phyloP scores from a whole-genome alignment of 306 rosid genomes.

The Castanea sativa region DNA sequence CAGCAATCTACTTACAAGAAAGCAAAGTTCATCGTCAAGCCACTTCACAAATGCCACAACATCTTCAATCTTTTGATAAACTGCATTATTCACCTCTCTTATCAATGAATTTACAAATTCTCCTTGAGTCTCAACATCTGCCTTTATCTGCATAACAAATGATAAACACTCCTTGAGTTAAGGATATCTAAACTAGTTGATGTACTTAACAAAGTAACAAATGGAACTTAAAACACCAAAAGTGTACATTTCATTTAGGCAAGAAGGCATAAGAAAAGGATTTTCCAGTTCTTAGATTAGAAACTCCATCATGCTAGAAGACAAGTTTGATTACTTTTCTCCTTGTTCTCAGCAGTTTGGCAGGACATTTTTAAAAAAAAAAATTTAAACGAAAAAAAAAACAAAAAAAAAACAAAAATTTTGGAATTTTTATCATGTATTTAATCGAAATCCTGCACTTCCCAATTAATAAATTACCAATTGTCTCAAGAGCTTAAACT shows the following conservation, averaged over 20 bases:
- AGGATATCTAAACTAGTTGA: slow-evolving; percentile 3
- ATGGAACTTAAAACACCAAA: background rate
- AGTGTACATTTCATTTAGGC: background rate
- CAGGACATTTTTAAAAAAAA: background rate
- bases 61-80: slow-evolving; percentile 78
- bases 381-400: no score
- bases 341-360: background rate
- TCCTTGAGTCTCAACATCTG: slow-evolving; percentile 94
- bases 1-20: slow-evolving; percentile 65
- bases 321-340: background rate
- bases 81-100: slow-evolving; percentile 87
- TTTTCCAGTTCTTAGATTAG: background rate
- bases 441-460: background rate
- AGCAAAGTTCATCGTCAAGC: slow-evolving; percentile 98
- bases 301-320: background rate
- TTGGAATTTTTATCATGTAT: background rate
- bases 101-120: slow-evolving; percentile 94
- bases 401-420: background rate
- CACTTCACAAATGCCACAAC: slow-evolving; percentile 96
- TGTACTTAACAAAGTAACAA: background rate
- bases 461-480: background rate
- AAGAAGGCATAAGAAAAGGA: background rate
- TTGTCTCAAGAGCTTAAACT: no score
- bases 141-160: slow-evolving; percentile 70
- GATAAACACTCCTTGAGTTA: background rate